Percentiles rank a stretch among this genome's conserved stretches.
These are phyloP conservation scores for Rhizopus delemar DNA, from an alignment of 371 early-diverging fungal species.

Conservation along the genomic window DNA sequence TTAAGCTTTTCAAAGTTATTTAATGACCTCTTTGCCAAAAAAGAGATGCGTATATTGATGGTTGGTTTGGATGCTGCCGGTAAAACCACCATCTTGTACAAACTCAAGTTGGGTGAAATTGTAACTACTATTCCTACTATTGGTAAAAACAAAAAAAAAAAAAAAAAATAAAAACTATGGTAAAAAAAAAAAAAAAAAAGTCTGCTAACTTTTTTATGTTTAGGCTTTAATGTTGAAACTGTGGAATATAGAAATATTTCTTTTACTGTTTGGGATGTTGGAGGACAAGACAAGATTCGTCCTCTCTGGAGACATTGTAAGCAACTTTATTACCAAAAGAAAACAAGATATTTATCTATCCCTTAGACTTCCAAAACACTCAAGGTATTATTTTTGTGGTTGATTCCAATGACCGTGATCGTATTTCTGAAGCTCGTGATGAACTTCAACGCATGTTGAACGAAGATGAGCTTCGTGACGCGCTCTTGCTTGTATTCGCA, in stretches of 20 bases:
- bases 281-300: slow-evolving; percentile 72
- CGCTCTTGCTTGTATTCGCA: slow-evolving; percentile 90
- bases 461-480: slow-evolving; percentile 92
- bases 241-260: slow-evolving; percentile 96
- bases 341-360: slow-evolving; percentile 37
- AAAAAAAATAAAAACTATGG: not conserved
- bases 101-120: slow-evolving; percentile 86
- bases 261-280: slow-evolving; percentile 96
- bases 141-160: slow-evolving; percentile 38
- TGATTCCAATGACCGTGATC: slow-evolving; percentile 90
- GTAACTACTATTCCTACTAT: slow-evolving; percentile 95
- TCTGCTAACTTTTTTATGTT: not conserved
- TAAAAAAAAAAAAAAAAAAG: not conserved
- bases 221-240: slow-evolving; percentile 90
- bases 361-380: slow-evolving; percentile 89
- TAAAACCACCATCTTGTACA: slow-evolving; percentile 97
- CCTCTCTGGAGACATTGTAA: slow-evolving; percentile 59
- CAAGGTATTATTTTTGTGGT: slow-evolving; percentile 97
- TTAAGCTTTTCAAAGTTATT: slow-evolving; percentile 51
- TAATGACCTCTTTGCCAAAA: slow-evolving; percentile 67
- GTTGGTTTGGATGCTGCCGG: slow-evolving; percentile 99
- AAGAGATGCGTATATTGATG: slow-evolving; percentile 96
- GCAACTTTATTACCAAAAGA: slow-evolving; percentile 3
- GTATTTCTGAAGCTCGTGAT: slow-evolving; percentile 83
- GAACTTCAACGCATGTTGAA: slow-evolving; percentile 88